Evolutionary conservation across 345 rosid species (phyloP).

Genomic region (Garcia nutans): DNA sequence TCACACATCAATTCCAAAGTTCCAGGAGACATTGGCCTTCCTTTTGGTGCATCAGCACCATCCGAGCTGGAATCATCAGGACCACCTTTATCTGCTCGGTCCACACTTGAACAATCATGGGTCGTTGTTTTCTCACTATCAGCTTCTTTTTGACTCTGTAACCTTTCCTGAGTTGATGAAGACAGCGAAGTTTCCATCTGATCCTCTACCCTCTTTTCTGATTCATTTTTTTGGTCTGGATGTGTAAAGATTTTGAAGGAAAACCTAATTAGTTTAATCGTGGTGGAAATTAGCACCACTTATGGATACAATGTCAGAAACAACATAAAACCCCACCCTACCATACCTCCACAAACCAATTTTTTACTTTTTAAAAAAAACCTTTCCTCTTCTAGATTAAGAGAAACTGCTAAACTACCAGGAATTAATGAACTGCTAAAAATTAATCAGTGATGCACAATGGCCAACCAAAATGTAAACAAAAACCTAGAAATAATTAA

Average conservation of each 20-base stretch:
- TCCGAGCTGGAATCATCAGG: constrained; percentile 50
- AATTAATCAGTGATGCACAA: too few relatives aligned
- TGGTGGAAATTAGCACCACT: neutral
- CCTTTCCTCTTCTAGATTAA: too few relatives aligned
- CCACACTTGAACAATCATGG: constrained; percentile 55
- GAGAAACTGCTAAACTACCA: too few relatives aligned
- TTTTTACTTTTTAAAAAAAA: too few relatives aligned
- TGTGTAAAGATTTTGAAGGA: constrained; percentile 6
- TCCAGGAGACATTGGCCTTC: constrained; percentile 92
- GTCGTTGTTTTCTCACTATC: constrained; percentile 44
- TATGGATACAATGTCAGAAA: too few relatives aligned
- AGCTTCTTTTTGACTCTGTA: constrained; percentile 45
- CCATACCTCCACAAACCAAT: too few relatives aligned
- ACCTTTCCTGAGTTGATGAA: constrained; percentile 54
- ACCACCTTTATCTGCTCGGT: constrained; percentile 51
- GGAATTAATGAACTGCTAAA: too few relatives aligned
- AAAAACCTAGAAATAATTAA: too few relatives aligned
- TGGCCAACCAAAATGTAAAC: too few relatives aligned
- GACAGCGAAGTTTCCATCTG: constrained; percentile 49
- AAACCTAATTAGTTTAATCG: neutral
- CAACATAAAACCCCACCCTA: too few relatives aligned
- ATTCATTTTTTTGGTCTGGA: constrained; percentile 54
- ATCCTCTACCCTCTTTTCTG: constrained; percentile 49
- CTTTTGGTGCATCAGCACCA: constrained; percentile 57
- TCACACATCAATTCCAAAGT: constrained; percentile 99